Percentiles rank a stretch among this genome's conserved stretches.
These are phyloP conservation scores for Alternaria sp. DNA, from an alignment of 2,329 filamentous ascomycete genomes.

Conservation along the genomic window DNA sequence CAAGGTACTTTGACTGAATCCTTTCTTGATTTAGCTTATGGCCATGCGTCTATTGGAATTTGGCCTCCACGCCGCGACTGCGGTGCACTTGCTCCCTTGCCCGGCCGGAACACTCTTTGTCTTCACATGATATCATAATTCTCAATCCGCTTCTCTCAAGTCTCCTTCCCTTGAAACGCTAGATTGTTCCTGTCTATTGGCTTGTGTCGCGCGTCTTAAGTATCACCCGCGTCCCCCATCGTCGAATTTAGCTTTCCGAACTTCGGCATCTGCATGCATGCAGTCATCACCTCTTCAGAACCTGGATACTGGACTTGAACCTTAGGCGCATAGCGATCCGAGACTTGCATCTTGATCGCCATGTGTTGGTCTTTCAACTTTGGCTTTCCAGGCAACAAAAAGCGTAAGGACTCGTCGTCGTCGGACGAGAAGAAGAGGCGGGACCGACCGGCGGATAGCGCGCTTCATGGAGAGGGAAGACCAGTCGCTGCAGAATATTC, in stretches of 20 bases:
- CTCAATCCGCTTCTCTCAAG: slow-evolving; percentile 25
- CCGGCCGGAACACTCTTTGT: slow-evolving; percentile 25
- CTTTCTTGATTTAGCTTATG: slow-evolving; percentile 46
- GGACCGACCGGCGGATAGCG: slow-evolving; percentile 27
- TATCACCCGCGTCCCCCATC: slow-evolving; percentile 36
- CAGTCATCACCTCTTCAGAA: slow-evolving; percentile 21
- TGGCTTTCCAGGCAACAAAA: slow-evolving; percentile 38
- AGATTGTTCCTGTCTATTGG: slow-evolving; percentile 28
- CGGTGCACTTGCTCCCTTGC: slow-evolving; percentile 34
- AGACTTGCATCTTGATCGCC: slow-evolving; percentile 33
- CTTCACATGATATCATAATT: slow-evolving; percentile 43
- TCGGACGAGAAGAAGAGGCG: slow-evolving; percentile 40
- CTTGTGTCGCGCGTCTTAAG: slow-evolving; percentile 33
- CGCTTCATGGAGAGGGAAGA: slow-evolving; percentile 33
- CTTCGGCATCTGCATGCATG: slow-evolving; percentile 33
- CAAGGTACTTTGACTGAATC: slow-evolving; percentile 46
- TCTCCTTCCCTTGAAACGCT: slow-evolving; percentile 35
- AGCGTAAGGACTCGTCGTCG: slow-evolving; percentile 36
- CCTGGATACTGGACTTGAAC: slow-evolving; percentile 21
- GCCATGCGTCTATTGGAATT: slow-evolving; percentile 46
- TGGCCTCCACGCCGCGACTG: slow-evolving; percentile 37
- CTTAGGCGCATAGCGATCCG: slow-evolving; percentile 36
- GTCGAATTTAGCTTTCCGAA: slow-evolving; percentile 35
- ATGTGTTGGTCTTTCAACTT: slow-evolving; percentile 50
- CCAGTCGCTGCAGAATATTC: slow-evolving; percentile 30